Evolutionary conservation across 352 stramenopile genomes (phyloP), one percentile per base, ranked within the genome.

Genomic region (Pythium guiyangense): DNA sequence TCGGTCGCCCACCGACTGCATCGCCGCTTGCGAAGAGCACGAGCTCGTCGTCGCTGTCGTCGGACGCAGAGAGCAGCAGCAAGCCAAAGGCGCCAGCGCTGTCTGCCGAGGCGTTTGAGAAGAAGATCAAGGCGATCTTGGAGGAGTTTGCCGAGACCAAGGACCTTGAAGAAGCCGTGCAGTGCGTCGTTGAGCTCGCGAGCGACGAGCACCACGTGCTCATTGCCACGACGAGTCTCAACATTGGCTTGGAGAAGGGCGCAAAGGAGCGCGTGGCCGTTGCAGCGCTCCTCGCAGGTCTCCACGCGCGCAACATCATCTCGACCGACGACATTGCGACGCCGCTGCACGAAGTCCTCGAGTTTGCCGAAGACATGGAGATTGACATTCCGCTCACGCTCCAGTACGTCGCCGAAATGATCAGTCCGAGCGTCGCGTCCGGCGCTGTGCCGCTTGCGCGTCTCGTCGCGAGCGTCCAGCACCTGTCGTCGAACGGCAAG

Each of bases 61-160:
- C 55, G 11, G 53, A 52, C 12, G 11, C 53, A 8, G 26, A 40
- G 27, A 47, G 18, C 31, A 48, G 46, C 22, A 59, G 45, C 35
- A 53, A 39, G 31, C 12, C 35, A 40, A 52, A 47, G 46, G 43
- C 44, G 20, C 0, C 55, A 40, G n/a, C n/a, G n/a, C 52, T 89
- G 35, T 75, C 77, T 0, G 66, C 77, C 5, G 79, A 82, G 4
- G 75, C 57, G 3, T 86, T 91, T 42, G 79, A 86, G 54, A 97
- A 97, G 68, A 84, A 97, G 66, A 66, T 82, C 34, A 92, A 90
- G 63, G 71, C 87, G 20, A 90, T 89, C 55, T 62, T 97, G 11
- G 69, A 90, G 6, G 80, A 95, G 61, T 97, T 84, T 59, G 94
- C 95, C 57, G 79, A 84, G 55, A 68, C 83, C 44, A 77, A 94